Evolutionary conservation across 148 eudicot species (phyloP).

Genomic region (Diospyros kaki): DNA sequence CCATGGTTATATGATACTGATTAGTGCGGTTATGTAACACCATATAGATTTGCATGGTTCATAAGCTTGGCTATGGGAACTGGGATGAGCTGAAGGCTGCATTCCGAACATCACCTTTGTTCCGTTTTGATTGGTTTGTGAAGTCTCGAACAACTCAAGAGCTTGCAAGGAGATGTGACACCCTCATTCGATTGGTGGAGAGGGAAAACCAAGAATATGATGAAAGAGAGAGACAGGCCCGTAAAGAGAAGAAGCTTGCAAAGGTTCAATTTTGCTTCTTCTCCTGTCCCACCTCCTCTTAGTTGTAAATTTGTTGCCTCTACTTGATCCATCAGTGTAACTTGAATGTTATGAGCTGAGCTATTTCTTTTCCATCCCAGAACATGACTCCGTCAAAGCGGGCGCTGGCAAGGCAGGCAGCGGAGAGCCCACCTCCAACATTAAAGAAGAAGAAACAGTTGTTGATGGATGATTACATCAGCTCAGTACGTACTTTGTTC

Average conservation of each 20-base stretch:
- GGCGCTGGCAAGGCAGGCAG: conserved; percentile 49
- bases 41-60: conserved; percentile 87
- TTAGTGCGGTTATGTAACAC: neutral
- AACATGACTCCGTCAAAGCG: conserved; percentile 76
- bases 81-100: conserved; percentile 99
- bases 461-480: conserved; percentile 61
- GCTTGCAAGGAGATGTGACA: conserved; percentile 96
- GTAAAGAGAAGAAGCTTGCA: conserved; percentile 94
- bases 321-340: neutral
- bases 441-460: conserved; percentile 67
- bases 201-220: conserved; percentile 95
- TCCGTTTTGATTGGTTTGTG: conserved; percentile 97
- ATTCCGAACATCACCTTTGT: conserved; percentile 81
- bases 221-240: conserved; percentile 96
- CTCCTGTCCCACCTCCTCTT: neutral
- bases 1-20: neutral
- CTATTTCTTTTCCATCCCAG: conserved; percentile 12
- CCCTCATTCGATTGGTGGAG: conserved; percentile 83
- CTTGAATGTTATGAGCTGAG: neutral
- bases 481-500: conserved; percentile 38
- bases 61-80: conserved; percentile 95
- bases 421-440: conserved; percentile 64
- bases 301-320: neutral
- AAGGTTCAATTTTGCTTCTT: conserved; percentile 45
- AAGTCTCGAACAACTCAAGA: conserved; percentile 98